These are phyloP conservation scores for Hypocrella siamensis DNA, from an alignment of 2,329 filamentous ascomycete genomes.

Conservation along the genomic window DNA sequence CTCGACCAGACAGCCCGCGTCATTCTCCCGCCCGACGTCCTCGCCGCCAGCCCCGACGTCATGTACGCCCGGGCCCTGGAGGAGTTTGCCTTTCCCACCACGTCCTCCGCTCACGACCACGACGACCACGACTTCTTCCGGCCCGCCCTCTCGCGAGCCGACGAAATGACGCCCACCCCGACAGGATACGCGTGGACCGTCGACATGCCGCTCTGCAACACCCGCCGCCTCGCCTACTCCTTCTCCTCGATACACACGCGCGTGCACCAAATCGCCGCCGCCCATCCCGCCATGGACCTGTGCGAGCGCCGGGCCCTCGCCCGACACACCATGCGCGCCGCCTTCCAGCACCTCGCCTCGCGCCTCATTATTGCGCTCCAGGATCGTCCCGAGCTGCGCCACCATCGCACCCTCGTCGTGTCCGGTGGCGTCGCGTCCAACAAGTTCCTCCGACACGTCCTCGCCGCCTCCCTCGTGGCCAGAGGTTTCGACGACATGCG, in stretches of 20 bases:
- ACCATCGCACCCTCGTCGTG: conserved; percentile 50
- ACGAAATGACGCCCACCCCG: conserved; percentile 34
- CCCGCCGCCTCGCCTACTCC: conserved; percentile 46
- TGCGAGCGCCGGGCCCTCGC: conserved; percentile 56
- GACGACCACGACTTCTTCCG: conserved; percentile 34
- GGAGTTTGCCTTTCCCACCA: conserved; percentile 52
- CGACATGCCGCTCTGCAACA: conserved; percentile 46
- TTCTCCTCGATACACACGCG: conserved; percentile 56
- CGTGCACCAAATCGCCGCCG: conserved; percentile 23
- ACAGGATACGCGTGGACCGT: conserved; percentile 45
- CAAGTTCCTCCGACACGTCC: conserved; percentile 55
- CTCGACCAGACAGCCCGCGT: conserved; percentile 74
- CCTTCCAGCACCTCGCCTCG: conserved; percentile 75
- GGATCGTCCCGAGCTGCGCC: conserved; percentile 11
- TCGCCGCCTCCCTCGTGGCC: conserved; percentile 40
- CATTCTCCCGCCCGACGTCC: conserved; percentile 48
- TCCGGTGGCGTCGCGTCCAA: conserved; percentile 88
- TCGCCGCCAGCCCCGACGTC: conserved; percentile 41
- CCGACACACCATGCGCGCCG: conserved; percentile 56
- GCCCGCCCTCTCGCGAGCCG: conserved; percentile 38
- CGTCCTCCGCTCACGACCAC: conserved; percentile 3
- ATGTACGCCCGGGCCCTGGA: conserved; percentile 77
- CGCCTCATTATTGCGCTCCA: conserved; percentile 55
- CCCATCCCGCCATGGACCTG: conserved; percentile 25
- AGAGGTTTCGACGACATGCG: conserved; percentile 46